A percentile compares a stretch with the other conserved stretches of the same genome.
phyloP scores from a whole-genome alignment of 2,329 filamentous ascomycete genomes.

The Volutella citrinella region DNA sequence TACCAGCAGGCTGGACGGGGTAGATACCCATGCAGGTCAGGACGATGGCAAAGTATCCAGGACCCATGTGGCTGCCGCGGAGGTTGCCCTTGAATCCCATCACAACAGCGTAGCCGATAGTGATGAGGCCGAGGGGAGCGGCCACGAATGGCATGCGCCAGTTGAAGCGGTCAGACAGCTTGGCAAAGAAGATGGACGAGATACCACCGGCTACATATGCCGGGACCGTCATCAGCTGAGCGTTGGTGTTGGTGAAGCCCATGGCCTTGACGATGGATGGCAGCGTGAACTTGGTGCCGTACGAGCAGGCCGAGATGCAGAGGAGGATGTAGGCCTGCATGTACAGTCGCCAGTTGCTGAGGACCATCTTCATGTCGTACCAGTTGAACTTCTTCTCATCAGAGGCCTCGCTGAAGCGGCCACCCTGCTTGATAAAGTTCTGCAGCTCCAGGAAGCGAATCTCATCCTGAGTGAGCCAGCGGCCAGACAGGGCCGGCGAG shows the following conservation, averaged over 20 bases:
- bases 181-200: conserved; percentile 60
- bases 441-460: conserved; percentile 29
- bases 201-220: conserved; percentile 58
- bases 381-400: conserved; percentile 20
- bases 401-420: conserved; percentile 16
- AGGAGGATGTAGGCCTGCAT: conserved; percentile 23
- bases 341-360: conserved; percentile 25
- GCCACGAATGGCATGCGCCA: conserved; percentile 67
- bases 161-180: conserved; percentile 60
- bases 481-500: conserved; percentile 29
- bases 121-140: conserved; percentile 53
- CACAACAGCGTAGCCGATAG: conserved; percentile 53
- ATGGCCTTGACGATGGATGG: conserved; percentile 36
- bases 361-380: conserved; percentile 20
- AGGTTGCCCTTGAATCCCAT: conserved; percentile 57
- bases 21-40: conserved; percentile 69
- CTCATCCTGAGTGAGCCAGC: conserved; percentile 35
- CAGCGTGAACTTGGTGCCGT: conserved; percentile 25
- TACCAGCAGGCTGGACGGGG: conserved; percentile 59
- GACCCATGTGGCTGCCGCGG: conserved; percentile 37
- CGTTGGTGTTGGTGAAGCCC: conserved; percentile 30
- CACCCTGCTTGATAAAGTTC: conserved; percentile 27
- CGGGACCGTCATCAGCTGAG: conserved; percentile 46
- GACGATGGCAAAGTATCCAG: conserved; percentile 66
- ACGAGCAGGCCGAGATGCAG: conserved; percentile 16